Percentiles rank a stretch among this genome's conserved stretches.
phyloP scores from a whole-genome alignment of 345 rosid species.

The Salix arbutifolia region DNA sequence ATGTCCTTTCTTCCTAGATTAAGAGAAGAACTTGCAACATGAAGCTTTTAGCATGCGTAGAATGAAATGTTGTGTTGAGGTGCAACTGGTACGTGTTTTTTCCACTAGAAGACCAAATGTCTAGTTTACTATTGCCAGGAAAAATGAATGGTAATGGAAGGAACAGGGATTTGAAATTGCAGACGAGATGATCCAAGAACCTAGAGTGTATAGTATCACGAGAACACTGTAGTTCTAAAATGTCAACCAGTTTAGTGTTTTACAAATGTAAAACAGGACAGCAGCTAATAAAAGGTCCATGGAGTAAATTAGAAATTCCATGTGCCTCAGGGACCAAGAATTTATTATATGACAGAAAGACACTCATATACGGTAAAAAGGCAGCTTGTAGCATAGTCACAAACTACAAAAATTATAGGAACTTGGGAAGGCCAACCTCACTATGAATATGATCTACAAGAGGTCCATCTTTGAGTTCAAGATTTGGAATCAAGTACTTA shows the following conservation, averaged over 20 bases:
- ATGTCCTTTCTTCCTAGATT: not conserved
- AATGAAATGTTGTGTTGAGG: not conserved
- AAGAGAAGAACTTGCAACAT: not conserved
- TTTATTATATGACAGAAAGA: not conserved
- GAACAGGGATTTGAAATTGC: not conserved
- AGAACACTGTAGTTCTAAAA: not conserved
- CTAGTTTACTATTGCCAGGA: not conserved
- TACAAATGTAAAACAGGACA: not conserved
- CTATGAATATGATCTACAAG: conserved; percentile 77
- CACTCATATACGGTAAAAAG: no score
- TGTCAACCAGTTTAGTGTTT: not conserved
- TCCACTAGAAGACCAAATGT: not conserved
- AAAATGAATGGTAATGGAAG: not conserved
- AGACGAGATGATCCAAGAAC: not conserved
- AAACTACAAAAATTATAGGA: not conserved
- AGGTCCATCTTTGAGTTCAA: conserved; percentile 83
- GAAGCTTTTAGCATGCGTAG: not conserved
- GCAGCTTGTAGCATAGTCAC: not conserved
- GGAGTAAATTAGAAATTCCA: not conserved
- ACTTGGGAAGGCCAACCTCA: conserved; percentile 53
- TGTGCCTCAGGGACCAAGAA: not conserved
- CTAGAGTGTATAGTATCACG: not conserved
- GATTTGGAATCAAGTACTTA: conserved; percentile 89
- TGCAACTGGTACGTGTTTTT: not conserved
- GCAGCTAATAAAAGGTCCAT: not conserved